Evolutionary conservation across 768 basidiomycete genomes (phyloP), one percentile per base, ranked within the genome.

Genomic region (Mycena crocata): DNA sequence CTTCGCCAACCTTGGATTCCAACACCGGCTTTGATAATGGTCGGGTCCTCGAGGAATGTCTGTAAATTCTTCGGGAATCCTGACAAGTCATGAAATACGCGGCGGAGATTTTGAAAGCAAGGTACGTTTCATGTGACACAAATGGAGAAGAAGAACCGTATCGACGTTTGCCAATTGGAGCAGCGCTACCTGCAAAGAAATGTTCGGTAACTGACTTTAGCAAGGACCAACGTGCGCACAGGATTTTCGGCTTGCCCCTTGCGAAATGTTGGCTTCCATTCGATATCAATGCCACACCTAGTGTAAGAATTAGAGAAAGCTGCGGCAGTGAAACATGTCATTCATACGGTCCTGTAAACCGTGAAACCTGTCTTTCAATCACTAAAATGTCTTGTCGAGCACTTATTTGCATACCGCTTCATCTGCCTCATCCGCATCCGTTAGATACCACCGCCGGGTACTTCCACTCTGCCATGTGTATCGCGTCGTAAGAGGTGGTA

Each of bases 221-320:
- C 32, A 15, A 14, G 12, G 51, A 2, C 15, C 5, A 35, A 12
- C 3, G 15, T 1, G 60, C 67, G 30, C 26, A 69, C 89, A 26
- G 84, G 90, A 72, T 94, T 91, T 75, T 89, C 85, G 30, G 77
- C 72, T 28, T 77, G 73, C 23, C 89, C 87, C 72, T 86, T 89
- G 49, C 69, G 67, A 70, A 78, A 88, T 23, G 72, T 86, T 0
- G 93, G 93, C 65, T 84, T 87, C 93, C 93, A 94, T 77, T 95
- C 93, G 39, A 93, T 81, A 73, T 95, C 93, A 68, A 94, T 89
- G 30, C 93, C 93, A 54, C 87, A 79, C 8, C 28, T 81, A 72
- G n/a, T n/a, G n/a, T n/a, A n/a, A n/a, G n/a, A n/a, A n/a, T n/a
- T n/a, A n/a, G n/a, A n/a, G n/a, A n/a, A n/a, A n/a, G n/a, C n/a